Evolutionary conservation across 1,284 basidiomycete genomes (phyloP), one percentile per base, ranked within the genome.

Genomic region (Marasmius fiardii): DNA sequence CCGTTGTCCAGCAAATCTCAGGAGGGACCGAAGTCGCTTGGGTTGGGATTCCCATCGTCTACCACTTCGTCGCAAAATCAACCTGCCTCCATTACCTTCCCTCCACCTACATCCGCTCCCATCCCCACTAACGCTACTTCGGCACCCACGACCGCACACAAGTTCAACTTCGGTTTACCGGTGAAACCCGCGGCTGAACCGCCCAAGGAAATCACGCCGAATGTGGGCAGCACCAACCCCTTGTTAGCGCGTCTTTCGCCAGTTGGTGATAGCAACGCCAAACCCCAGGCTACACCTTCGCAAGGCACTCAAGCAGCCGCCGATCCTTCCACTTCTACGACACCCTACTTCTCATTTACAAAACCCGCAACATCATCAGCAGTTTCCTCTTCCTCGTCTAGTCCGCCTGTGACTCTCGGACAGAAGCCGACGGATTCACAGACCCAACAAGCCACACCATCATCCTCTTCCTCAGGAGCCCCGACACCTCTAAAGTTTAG

Each of bases 151-250:
- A 51, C 55, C 37, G 43, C 51, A 8, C 48, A 53, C 41, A 53
- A 51, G 23, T 55, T 53, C 35, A 50, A 33, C 33, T 66, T 71
- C 16, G 59, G 64, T 43, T 57, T 64, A 45, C 39, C 58, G 31
- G 31, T 58, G 1, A 43, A 63, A 49, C 43, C 52, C 49, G 28
- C 24, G 16, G 26, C 47, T 54, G 55, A 26, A 45, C 61, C 53
- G 33, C 50, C 49, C 10, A 39, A 56, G 48, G 47, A 54, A 52
- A 51, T 21, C 53, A 20, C 45, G 53, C 11, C 37, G 24, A 4
- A 21, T 48, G 4, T 43, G 44, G 26, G 35, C n/a, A 43, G 47
- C 43, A 39, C 41, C 3, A 23, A 35, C 1, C 47, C 37, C 20
- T 51, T 52, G 47, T 41, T 58, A 18, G 33, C 47, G 16, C 47